Conservation (phyloP, 257 asterid genomes). For the Cinchona pubescens region DNA sequence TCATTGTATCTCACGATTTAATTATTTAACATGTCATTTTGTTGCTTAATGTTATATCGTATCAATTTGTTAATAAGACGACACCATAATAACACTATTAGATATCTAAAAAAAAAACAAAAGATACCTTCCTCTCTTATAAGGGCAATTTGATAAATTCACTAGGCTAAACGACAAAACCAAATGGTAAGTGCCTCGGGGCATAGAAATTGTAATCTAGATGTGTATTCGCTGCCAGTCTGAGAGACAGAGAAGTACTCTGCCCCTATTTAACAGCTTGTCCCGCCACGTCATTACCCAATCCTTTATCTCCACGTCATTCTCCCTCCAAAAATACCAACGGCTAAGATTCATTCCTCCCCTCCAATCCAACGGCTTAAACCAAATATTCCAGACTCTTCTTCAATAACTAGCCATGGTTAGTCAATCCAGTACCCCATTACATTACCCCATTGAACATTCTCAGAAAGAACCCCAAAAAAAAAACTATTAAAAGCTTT, state of each 20-base stretch:
- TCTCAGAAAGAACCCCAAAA: neutral
- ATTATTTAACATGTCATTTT: too few relatives aligned
- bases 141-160: conserved; percentile 29
- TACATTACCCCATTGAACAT: conserved; percentile 19
- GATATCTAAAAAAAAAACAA: too few relatives aligned
- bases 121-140: neutral
- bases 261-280: conserved; percentile 9
- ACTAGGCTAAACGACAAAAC: neutral
- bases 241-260: conserved; percentile 8
- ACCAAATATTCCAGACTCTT: conserved; percentile 47
- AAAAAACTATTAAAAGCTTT: neutral
- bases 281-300: conserved; percentile 50
- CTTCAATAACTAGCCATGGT: conserved; percentile 29
- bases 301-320: conserved; percentile 47
- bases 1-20: too few relatives aligned
- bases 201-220: conserved; percentile 15
- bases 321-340: neutral
- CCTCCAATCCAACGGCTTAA: conserved; percentile 37
- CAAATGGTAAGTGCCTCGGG: neutral
- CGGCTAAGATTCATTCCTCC: conserved; percentile 14
- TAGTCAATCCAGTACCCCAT: conserved; percentile 28
- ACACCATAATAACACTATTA: too few relatives aligned
- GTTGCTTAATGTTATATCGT: too few relatives aligned
- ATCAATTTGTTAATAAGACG: too few relatives aligned
- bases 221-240: conserved; percentile 34